phyloP scores from a whole-genome alignment of 768 basidiomycete genomes.

The Amanita pseudoporphyria region DNA sequence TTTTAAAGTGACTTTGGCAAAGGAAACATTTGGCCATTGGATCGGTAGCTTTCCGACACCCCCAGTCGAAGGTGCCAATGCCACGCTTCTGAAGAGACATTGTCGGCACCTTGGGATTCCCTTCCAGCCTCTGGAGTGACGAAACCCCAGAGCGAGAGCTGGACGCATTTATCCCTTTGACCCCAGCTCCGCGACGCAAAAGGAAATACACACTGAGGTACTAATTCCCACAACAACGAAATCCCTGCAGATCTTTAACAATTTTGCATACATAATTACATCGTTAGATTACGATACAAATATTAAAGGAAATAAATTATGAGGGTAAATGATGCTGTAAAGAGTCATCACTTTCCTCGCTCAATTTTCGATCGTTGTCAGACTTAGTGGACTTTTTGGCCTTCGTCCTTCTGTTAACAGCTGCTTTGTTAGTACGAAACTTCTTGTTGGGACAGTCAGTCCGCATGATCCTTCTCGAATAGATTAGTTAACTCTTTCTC shows the following conservation, averaged over 20 bases:
- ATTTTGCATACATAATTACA: no score
- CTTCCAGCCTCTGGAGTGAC: background rate
- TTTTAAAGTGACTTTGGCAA: background rate
- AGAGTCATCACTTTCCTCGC: no score
- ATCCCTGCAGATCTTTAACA: no score
- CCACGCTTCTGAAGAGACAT: background rate
- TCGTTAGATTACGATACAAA: no score
- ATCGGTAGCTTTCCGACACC: background rate
- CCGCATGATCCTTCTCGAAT: background rate
- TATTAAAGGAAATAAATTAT: no score
- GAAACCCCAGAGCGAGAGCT: background rate
- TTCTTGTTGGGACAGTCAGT: constrained; percentile 1
- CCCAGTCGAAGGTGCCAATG: background rate
- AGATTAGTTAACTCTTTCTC: constrained; percentile 1
- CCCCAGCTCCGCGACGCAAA: constrained; percentile 1
- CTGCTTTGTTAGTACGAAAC: background rate
- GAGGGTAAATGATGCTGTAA: no score
- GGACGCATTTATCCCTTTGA: background rate
- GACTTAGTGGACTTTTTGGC: background rate
- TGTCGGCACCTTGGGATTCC: background rate
- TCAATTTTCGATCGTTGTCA: background rate
- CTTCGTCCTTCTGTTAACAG: background rate
- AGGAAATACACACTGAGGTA: no score
- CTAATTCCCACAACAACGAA: no score
- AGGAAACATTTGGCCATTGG: background rate